Evolutionary conservation across 1,284 basidiomycete species (phyloP), one percentile per base, ranked within the genome.

Genomic region (Ganoderma lucidum): DNA sequence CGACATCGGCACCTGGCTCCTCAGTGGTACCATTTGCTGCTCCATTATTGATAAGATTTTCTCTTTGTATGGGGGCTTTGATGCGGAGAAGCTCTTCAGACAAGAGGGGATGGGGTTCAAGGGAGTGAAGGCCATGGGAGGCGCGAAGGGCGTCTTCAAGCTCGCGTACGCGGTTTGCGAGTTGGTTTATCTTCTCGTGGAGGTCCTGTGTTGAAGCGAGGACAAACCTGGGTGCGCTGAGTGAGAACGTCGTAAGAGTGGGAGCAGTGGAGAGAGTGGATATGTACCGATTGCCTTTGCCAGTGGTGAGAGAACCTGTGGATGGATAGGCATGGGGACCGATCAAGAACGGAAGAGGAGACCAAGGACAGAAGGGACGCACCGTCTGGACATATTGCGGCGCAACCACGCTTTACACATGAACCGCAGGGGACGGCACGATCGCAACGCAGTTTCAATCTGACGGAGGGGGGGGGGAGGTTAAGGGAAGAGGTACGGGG

Each of bases 181-280:
- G 86, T 76, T 93, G 89, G 28, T 87, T 83, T 67, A 95, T 94
- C 79, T 94, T 93, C 79, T 93, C 92, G 77, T 94, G 93, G 0
- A 94, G 83, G 74, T 94, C 93, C 78, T 93, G 90, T 0, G 93
- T 94, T 0, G 92, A 92, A 0, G 93, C 93, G 53, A 94, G 86
- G 1, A 93, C 92, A 75, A 93, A 93, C n/a, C 92, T 92, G 73
- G 6, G 74, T 51, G 71, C 67, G 60, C 72, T 74, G 67, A 62
- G 58, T 68, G 69, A 72, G 66, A 63, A 65, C 62, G 67, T 45
- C 63, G 76, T 71, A 68, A 65, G 53, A 63, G 41, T 30, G 15
- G 41, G 39, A 35, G 45, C 30, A 17, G 62, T 37, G 60, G 58
- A 62, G 8, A 23, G 35, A 39, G 60, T 59, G 48, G 61, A 62